Conservation (phyloP, 345 rosid species). For the Passiflora organensis region DNA sequence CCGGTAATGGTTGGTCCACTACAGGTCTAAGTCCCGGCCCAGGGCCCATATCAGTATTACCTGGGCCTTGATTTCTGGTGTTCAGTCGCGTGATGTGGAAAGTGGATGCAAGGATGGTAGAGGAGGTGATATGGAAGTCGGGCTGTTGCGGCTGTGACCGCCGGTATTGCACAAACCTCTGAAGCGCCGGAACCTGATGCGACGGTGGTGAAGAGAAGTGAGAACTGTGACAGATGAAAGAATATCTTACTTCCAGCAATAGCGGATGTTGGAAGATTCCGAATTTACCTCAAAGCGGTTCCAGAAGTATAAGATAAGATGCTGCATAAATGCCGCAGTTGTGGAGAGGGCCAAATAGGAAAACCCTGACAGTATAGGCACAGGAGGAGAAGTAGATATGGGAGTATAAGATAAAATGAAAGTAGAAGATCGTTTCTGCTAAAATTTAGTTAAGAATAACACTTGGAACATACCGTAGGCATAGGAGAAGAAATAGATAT, state of each 20-base stretch:
- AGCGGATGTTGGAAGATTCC: not conserved
- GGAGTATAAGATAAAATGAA: too few species aligned
- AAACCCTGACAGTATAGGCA: constrained; percentile 51
- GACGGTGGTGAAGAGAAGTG: not conserved
- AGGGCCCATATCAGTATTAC: constrained; percentile 31
- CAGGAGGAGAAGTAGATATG: too few species aligned
- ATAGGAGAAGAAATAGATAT: constrained; percentile 94
- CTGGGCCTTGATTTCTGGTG: constrained; percentile 50
- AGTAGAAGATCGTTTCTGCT: not conserved
- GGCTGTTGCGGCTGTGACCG: constrained; percentile 83
- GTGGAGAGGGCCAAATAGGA: constrained; percentile 90
- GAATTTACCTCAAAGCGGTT: constrained; percentile 86
- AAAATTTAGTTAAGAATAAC: not conserved
- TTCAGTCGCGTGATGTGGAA: constrained; percentile 85
- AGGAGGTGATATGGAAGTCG: constrained; percentile 89
- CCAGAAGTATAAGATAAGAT: constrained; percentile 94
- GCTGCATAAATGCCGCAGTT: constrained; percentile 94
- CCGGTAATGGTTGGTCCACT: constrained; percentile 31
- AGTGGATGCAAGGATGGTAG: constrained; percentile 91
- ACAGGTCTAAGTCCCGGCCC: constrained; percentile 50
- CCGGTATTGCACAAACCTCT: constrained; percentile 74
- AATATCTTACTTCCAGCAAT: not conserved
- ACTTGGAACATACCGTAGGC: constrained; percentile 61
- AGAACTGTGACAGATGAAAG: not conserved
- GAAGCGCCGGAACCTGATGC: constrained; percentile 83